Evolutionary conservation across 495 filamentous ascomycete species (phyloP).

Genomic region (Glonium stellatum): DNA sequence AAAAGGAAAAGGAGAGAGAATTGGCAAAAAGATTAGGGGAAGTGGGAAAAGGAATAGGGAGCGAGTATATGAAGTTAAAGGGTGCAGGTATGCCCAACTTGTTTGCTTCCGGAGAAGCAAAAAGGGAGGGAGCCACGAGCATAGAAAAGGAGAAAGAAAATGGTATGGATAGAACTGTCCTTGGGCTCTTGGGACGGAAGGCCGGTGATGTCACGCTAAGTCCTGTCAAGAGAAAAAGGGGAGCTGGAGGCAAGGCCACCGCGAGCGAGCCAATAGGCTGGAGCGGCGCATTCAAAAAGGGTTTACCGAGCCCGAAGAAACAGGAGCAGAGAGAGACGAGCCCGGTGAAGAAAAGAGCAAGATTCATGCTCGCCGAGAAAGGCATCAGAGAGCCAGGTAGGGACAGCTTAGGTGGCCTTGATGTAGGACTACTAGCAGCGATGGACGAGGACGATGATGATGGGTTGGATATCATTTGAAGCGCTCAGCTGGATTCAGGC

Average conservation of each 20-base stretch:
- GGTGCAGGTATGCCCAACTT: slow-evolving; percentile 4
- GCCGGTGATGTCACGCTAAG: slow-evolving; percentile 59
- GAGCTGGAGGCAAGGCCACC: slow-evolving; percentile 23
- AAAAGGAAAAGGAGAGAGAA: slow-evolving; percentile 72
- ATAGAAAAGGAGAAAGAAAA: slow-evolving; percentile 7
- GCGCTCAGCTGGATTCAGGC: neutral
- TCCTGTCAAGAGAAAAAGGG: slow-evolving; percentile 65
- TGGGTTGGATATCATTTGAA: slow-evolving; percentile 37
- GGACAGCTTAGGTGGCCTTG: slow-evolving; percentile 30
- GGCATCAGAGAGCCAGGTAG: slow-evolving; percentile 38
- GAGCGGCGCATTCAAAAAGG: slow-evolving; percentile 34
- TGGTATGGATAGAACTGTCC: slow-evolving; percentile 40
- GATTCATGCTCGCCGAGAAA: slow-evolving; percentile 36
- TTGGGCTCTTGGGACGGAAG: slow-evolving; percentile 52
- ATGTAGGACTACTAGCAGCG: slow-evolving; percentile 24
- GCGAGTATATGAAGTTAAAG: slow-evolving; percentile 58
- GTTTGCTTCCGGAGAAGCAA: neutral
- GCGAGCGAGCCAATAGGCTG: slow-evolving; percentile 37
- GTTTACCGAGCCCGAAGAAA: slow-evolving; percentile 23
- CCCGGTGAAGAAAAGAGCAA: slow-evolving; percentile 35
- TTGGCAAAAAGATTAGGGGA: slow-evolving; percentile 63
- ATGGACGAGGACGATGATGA: slow-evolving; percentile 39
- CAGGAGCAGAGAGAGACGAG: slow-evolving; percentile 26
- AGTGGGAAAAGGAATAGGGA: slow-evolving; percentile 60
- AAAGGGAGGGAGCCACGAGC: slow-evolving; percentile 3